phyloP scores from a whole-genome alignment of 768 basidiomycete species.

The Strobilomyces echinocephalus region DNA sequence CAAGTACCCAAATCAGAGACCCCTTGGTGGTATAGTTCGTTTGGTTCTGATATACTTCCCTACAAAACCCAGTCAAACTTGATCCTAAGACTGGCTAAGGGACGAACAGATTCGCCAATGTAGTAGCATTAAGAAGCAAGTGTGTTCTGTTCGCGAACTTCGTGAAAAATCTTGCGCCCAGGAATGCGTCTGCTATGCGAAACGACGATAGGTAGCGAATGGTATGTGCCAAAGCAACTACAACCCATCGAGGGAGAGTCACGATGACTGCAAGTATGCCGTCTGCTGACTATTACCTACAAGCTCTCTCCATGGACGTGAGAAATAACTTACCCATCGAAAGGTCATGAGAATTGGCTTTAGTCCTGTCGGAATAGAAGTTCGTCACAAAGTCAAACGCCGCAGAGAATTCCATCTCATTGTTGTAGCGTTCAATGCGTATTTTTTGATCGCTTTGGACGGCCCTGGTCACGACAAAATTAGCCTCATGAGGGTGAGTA shows the following conservation, averaged over 20 bases:
- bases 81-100: background rate
- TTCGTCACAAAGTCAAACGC: conserved; percentile 64
- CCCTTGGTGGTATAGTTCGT: conserved; percentile 72
- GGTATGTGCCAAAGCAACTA: conserved; percentile 68
- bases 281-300: conserved; percentile 35
- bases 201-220: conserved; percentile 70
- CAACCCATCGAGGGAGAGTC: conserved; percentile 64
- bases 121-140: conserved; percentile 88
- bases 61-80: conserved; percentile 18
- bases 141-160: conserved; percentile 71
- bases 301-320: background rate
- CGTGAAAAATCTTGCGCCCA: conserved; percentile 73
- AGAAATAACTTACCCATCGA: conserved; percentile 13
- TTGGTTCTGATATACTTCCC: conserved; percentile 90
- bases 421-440: conserved; percentile 59
- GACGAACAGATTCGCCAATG: conserved; percentile 68
- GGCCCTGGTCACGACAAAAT: conserved; percentile 27
- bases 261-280: conserved; percentile 56
- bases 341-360: conserved; percentile 37
- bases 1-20: conserved; percentile 79
- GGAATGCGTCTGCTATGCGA: conserved; percentile 71
- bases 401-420: conserved; percentile 53
- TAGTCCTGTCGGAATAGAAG: conserved; percentile 59
- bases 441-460: conserved; percentile 39
- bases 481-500: conserved; percentile 5